Evolutionary conservation across 2,329 filamentous ascomycete species (phyloP).

Genomic region (Colletotrichum sp.): DNA sequence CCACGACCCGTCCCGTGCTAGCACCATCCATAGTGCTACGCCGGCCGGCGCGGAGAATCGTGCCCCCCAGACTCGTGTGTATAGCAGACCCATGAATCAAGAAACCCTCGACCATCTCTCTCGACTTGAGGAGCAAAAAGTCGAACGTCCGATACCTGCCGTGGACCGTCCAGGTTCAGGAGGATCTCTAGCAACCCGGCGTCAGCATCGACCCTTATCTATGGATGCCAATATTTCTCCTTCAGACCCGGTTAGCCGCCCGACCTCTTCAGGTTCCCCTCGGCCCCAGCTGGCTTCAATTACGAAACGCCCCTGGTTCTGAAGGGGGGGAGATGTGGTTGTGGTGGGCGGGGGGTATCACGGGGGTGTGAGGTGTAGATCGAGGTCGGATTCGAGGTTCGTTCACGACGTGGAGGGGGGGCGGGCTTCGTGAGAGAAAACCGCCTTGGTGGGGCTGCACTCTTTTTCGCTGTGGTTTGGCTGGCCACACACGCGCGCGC

Average conservation of each 20-base stretch:
- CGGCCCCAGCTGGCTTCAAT: background rate
- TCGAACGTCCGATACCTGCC: background rate
- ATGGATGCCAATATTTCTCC: too few species aligned
- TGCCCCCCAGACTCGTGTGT: background rate
- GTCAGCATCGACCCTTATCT: background rate
- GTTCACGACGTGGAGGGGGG: slow-evolving; percentile 43
- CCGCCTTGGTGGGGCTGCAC: slow-evolving; percentile 15
- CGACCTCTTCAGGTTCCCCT: background rate
- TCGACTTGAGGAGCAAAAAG: background rate
- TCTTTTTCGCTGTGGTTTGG: background rate
- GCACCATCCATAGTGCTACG: background rate
- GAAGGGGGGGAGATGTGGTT: background rate
- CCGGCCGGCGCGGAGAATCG: background rate
- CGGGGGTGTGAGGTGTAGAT: slow-evolving; percentile 26
- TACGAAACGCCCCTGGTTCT: background rate
- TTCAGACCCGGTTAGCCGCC: background rate
- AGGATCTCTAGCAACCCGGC: background rate
- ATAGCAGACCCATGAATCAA: background rate
- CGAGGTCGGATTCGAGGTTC: slow-evolving; percentile 30
- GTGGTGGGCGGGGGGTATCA: slow-evolving; percentile 6
- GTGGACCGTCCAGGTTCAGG: background rate
- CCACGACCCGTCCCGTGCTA: background rate
- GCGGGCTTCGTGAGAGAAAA: slow-evolving; percentile 20
- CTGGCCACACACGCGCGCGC: background rate
- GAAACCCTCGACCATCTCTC: background rate